Conservation (phyloP, 352 stramenopile genomes). For the Pythium aphanidermatum region DNA sequence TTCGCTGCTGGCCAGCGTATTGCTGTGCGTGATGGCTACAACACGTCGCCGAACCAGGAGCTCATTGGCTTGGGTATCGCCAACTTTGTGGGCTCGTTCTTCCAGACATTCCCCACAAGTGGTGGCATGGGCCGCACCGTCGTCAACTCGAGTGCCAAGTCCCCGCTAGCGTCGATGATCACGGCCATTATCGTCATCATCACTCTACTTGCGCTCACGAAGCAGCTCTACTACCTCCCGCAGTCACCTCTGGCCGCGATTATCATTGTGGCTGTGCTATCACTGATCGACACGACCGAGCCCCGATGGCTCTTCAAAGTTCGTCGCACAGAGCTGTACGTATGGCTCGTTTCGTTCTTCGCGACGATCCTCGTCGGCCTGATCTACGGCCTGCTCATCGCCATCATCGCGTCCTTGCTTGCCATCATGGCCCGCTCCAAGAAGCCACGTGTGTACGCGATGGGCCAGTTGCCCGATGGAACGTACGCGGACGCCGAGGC, state of each 20-base stretch:
- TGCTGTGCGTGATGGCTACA: conserved; percentile 71
- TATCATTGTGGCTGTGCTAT: conserved; percentile 85
- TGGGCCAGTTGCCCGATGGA: conserved; percentile 35
- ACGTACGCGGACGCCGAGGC: conserved; percentile 27
- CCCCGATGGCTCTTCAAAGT: conserved; percentile 75
- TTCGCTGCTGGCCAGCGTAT: conserved; percentile 87
- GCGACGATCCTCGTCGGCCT: conserved; percentile 45
- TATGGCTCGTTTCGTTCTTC: conserved; percentile 45
- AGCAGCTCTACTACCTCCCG: conserved; percentile 85
- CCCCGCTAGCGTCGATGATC: conserved; percentile 85
- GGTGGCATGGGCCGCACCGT: conserved; percentile 87
- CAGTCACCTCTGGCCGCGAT: conserved; percentile 83
- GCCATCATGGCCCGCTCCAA: conserved; percentile 65
- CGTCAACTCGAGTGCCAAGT: conserved; percentile 89
- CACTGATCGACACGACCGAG: conserved; percentile 85
- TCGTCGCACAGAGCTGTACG: conserved; percentile 53
- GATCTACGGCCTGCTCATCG: conserved; percentile 39
- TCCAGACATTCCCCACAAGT: conserved; percentile 86
- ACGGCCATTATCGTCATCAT: conserved; percentile 87
- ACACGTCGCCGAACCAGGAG: conserved; percentile 85
- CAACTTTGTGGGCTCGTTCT: conserved; percentile 86
- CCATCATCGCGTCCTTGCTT: conserved; percentile 50
- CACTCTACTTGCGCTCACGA: conserved; percentile 83
- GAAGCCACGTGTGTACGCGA: conserved; percentile 33
- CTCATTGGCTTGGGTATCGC: conserved; percentile 88